phyloP scores from a whole-genome alignment of 148 eudicot genomes.

The Beta vulgaris region DNA sequence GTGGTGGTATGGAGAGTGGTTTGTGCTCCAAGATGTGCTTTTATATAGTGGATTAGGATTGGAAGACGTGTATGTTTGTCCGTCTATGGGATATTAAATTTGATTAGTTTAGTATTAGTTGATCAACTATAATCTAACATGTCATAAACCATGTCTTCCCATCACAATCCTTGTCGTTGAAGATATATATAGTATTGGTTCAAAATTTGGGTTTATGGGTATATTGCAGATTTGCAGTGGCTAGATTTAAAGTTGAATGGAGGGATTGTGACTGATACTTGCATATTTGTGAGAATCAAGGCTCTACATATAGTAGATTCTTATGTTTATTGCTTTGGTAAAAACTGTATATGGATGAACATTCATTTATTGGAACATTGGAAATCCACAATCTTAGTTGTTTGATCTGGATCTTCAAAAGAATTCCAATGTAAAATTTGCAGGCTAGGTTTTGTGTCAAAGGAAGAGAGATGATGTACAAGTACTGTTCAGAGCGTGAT shows the following conservation, averaged over 20 bases:
- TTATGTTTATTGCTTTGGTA: neutral
- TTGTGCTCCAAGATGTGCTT: neutral
- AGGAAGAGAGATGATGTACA: conserved; percentile 79
- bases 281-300: neutral
- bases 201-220: neutral
- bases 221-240: neutral
- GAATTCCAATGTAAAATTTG: conserved; percentile 1
- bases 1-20: neutral
- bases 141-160: too few relatives aligned
- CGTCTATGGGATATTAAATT: neutral
- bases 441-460: conserved; percentile 76
- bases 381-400: neutral
- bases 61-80: neutral
- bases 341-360: neutral
- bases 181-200: neutral
- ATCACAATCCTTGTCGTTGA: neutral
- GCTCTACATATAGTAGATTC: neutral
- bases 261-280: neutral
- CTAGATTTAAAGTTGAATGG: neutral
- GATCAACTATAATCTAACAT: too few relatives aligned
- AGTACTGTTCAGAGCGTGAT: conserved; percentile 62
- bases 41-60: neutral
- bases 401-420: neutral
- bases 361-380: neutral
- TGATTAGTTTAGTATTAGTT: neutral